Evolutionary conservation across 768 basidiomycete genomes (phyloP), one percentile per base, ranked within the genome.

Genomic region (Amanita thiersii): DNA sequence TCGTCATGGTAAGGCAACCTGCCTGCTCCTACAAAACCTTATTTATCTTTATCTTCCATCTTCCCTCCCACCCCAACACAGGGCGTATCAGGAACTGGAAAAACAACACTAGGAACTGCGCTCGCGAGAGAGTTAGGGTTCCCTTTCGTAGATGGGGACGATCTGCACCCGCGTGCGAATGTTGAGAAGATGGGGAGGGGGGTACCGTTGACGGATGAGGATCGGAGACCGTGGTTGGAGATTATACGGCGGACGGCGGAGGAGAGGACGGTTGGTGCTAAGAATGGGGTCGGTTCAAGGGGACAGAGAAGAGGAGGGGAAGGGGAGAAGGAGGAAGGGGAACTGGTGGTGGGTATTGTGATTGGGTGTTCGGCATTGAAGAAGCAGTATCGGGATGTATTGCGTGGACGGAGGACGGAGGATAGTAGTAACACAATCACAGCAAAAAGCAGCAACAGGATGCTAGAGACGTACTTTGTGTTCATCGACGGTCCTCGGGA

Each of bases 71-170:
- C n/a, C n/a, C n/a, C n/a, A n/a, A n/a, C n/a, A 36, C 50, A 84
- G 81, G 86, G 86, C 24, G 81, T 86, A 2, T 84, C 72, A 0
- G 81, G 82, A 10, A 77, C 79, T 23, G 82, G 85, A 5, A 86
- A 86, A 55, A 75, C 77, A 20, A 85, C 81, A 15, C 66, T 91
- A 1, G 87, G 83, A 0, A 49, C 47, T 3, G 76, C 74, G 5
- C 64, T 93, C n/a, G 73, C 85, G 5, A 51, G 62, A 28, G 64
- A 66, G 19, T 67, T 89, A 36, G 59, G 58, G n/a, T 48, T 89
- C 46, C 81, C 89, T 1, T 94, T 86, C 63, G 64, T 90, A 45
- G 93, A 97, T 53, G 93, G 85, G 20, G 92, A 96, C 56, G 80
- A 85, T 47, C 69, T 96, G 20, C 93, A 97, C 56, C 85, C 92